These are phyloP conservation scores for Rubroshorea leprosula DNA, from an alignment of 345 rosid genomes.

Conservation along the genomic window DNA sequence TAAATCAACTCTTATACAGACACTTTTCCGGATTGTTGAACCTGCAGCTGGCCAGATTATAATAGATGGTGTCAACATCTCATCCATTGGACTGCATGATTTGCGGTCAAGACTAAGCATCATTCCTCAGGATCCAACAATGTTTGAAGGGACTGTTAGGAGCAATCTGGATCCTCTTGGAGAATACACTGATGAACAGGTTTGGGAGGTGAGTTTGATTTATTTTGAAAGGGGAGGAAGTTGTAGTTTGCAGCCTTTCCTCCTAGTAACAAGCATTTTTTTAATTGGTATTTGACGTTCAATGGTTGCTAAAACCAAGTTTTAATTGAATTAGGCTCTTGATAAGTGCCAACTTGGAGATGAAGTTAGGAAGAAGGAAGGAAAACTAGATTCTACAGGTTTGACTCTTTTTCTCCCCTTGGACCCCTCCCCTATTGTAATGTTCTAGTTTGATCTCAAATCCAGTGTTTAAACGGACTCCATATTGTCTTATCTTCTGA, in stretches of 20 bases:
- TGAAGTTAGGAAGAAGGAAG: conserved; percentile 51
- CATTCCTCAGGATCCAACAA: conserved; percentile 68
- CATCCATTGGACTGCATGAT: conserved; percentile 52
- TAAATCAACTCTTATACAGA: conserved; percentile 58
- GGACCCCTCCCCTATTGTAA: background rate
- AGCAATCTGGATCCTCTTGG: conserved; percentile 60
- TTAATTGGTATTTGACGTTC: too few species aligned
- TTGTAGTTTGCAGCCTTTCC: too few species aligned
- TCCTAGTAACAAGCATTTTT: too few species aligned
- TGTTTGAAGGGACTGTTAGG: conserved; percentile 60
- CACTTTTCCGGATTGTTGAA: conserved; percentile 56
- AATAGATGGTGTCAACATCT: conserved; percentile 49
- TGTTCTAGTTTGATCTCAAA: background rate
- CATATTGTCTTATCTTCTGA: too few species aligned
- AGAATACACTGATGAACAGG: conserved; percentile 45
- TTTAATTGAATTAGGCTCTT: conserved; percentile 38
- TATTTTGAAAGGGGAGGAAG: conserved; percentile 5
- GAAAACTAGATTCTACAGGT: conserved; percentile 49
- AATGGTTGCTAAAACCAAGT: too few species aligned
- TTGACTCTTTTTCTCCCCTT: background rate
- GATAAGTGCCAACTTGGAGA: conserved; percentile 57
- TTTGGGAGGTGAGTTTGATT: conserved; percentile 42
- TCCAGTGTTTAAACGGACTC: too few species aligned
- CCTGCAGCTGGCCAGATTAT: conserved; percentile 48
- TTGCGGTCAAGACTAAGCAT: conserved; percentile 55